A percentile compares a stretch with the other conserved stretches of the same genome.
These are phyloP conservation scores for Pseudocercospora cruenta DNA, from an alignment of 2,329 filamentous ascomycete genomes.

Conservation along the genomic window DNA sequence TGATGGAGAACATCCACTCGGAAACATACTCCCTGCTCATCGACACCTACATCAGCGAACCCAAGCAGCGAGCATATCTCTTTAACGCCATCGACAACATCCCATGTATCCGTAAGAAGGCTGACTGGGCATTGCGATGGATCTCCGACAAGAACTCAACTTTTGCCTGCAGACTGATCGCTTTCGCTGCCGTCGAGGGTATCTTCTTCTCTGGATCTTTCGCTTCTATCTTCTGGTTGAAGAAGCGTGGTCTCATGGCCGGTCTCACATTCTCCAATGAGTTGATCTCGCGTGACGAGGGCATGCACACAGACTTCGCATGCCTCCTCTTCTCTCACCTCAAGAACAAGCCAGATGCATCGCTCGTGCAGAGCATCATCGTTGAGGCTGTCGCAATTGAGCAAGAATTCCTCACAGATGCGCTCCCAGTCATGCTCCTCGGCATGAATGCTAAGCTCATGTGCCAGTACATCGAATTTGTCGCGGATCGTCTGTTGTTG, in stretches of 20 bases:
- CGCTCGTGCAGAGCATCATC: constrained; percentile 84
- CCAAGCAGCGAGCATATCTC: constrained; percentile 86
- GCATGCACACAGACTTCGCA: constrained; percentile 98
- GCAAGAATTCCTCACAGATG: constrained; percentile 96
- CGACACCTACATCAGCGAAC: constrained; percentile 99
- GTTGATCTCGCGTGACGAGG: constrained; percentile 98
- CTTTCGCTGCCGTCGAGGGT: constrained; percentile 96
- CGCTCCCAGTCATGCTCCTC: constrained; percentile 86
- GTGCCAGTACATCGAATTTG: constrained; percentile 99
- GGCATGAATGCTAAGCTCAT: constrained; percentile 98
- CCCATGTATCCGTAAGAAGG: constrained; percentile 97
- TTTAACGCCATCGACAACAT: constrained; percentile 99
- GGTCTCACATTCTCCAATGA: constrained; percentile 99
- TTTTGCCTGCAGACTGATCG: constrained; percentile 92
- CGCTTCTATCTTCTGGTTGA: constrained; percentile 99
- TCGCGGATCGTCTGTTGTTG: constrained; percentile 90
- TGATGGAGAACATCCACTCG: constrained; percentile 99
- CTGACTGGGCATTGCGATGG: constrained; percentile 95
- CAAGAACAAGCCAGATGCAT: constrained; percentile 82
- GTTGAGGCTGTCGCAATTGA: constrained; percentile 92
- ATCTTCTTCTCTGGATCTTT: constrained; percentile 99
- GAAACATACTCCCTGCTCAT: constrained; percentile 99
- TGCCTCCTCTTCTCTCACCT: constrained; percentile 97
- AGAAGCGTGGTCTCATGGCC: constrained; percentile 99
- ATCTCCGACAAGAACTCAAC: constrained; percentile 92